Base-by-base conservation (phyloP, 768 basidiomycete species). In the Pseudohyphozyma bogoriensis region DNA sequence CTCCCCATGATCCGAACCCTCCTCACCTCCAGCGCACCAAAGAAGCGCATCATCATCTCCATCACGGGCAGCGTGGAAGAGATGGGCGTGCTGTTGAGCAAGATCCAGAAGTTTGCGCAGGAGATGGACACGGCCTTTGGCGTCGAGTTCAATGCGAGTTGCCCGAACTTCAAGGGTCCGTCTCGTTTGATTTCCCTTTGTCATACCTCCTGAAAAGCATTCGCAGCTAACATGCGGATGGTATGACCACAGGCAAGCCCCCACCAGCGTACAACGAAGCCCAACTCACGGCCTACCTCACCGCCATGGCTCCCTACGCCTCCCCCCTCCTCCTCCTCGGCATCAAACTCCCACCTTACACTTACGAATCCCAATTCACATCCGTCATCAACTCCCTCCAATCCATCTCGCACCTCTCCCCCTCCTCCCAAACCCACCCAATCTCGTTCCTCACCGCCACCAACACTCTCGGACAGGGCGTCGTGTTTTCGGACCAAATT, bases 81-180 rank as follows among this genome's bases (percentile, higher is more conserved):
- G 28, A 79, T 88, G 49, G 70, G 69, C 11, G 65, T 72, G 28
- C 83, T 87, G 81, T 72, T 89, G 45, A 69, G 72, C 35, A 68
- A 76, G n/a, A 79, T 91, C 69, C 85, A 84, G 69, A 68, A 55
- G 3, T 77, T 88, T 15, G 82, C 86, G n/a, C 36, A 46, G 2
- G 67, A 71, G 55, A 60, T 74, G 42, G 71, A n/a, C 66, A 76
- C 64, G 35, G 5, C 36, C 1, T 75, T 90, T 61, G 88, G 80
- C 18, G 74, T 89, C 67, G 89, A 91, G 73, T 77, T 90, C 69
- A 91, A 91, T 72, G 83, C 86, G 0, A 85, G 83, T 42, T 91
- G 89, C 65, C 89, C 89, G 5, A 91, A 91, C 71, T 85, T 57
- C 6, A 54, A 56, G 45, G 50, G 46, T 31, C 4, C 28, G 22